phyloP scores from a whole-genome alignment of 2,329 filamentous ascomycete genomes.

The Calonectria pseudoturangicola region DNA sequence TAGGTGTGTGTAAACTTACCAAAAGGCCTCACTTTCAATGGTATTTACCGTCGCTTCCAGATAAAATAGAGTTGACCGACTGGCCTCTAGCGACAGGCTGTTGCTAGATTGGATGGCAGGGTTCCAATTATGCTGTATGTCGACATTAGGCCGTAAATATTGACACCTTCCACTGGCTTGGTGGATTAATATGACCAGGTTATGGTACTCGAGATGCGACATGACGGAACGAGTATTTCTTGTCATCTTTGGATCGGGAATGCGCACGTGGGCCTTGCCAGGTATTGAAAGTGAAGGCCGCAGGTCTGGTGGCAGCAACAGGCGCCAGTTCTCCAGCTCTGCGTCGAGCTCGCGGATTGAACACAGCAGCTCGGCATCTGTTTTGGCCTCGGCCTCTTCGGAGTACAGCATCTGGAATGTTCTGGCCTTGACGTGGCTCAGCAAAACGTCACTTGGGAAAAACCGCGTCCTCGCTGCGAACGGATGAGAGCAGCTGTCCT shows the following conservation, averaged over 20 bases:
- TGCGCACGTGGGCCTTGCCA: neutral
- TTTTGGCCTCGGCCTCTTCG: slow-evolving; percentile 4
- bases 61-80: neutral
- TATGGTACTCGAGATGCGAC: slow-evolving; percentile 13
- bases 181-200: slow-evolving; percentile 9
- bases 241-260: neutral
- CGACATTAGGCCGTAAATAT: neutral
- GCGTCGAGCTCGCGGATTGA: slow-evolving; percentile 6
- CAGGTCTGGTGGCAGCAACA: neutral
- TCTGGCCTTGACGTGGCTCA: slow-evolving; percentile 1
- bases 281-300: neutral
- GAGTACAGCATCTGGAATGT: slow-evolving; percentile 7
- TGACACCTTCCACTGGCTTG: slow-evolving; percentile 14
- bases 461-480: neutral
- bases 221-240: neutral
- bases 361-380: neutral
- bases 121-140: neutral
- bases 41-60: neutral
- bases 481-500: rapidly evolving
- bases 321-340: slow-evolving; percentile 2
- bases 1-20: neutral
- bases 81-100: slow-evolving; percentile 9
- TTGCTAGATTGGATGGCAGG: slow-evolving; percentile 6
- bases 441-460: neutral
- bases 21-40: neutral